phyloP scores from a whole-genome alignment of 371 early-diverging fungal species.

The Zancudomyces culisetae region DNA sequence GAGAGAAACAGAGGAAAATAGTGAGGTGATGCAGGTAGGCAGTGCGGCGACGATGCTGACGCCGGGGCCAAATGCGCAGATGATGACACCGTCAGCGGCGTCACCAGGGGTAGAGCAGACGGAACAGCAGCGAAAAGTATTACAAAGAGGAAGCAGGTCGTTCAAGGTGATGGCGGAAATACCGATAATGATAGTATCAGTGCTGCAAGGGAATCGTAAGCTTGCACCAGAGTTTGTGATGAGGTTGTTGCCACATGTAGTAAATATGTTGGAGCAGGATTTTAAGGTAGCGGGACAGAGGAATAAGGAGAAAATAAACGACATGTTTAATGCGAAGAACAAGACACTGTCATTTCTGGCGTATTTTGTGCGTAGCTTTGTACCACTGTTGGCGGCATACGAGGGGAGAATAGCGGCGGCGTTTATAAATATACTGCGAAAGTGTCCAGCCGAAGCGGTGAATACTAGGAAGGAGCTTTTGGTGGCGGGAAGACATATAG shows the following conservation, averaged over 20 bases:
- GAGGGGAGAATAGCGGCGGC: constrained; percentile 70
- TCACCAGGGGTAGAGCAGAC: constrained; percentile 51
- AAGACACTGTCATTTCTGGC: constrained; percentile 92
- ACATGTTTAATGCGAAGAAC: constrained; percentile 22
- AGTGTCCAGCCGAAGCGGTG: constrained; percentile 86
- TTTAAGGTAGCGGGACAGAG: constrained; percentile 4
- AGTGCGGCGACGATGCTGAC: constrained; percentile 29
- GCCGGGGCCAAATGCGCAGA: constrained; percentile 25
- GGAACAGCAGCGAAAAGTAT: constrained; percentile 38
- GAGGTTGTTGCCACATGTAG: constrained; percentile 71
- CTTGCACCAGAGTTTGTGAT: constrained; percentile 59
- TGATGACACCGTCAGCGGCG: constrained; percentile 50
- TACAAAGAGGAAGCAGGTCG: constrained; percentile 55
- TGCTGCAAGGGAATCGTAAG: constrained; percentile 70
- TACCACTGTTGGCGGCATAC: constrained; percentile 42
- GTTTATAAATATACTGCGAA: constrained; percentile 66
- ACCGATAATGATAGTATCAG: constrained; percentile 89
- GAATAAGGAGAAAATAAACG: constrained; percentile 8
- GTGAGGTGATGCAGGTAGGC: constrained; percentile 6
- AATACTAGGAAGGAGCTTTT: constrained; percentile 87
- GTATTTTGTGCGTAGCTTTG: constrained; percentile 70
- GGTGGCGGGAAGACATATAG: constrained; percentile 84
- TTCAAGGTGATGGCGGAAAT: constrained; percentile 96
- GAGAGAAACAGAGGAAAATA: constrained; percentile 44
- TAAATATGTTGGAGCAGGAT: constrained; percentile 28